Conservation (phyloP, 2,329 filamentous ascomycete species). For the Diplodia intermedia region DNA sequence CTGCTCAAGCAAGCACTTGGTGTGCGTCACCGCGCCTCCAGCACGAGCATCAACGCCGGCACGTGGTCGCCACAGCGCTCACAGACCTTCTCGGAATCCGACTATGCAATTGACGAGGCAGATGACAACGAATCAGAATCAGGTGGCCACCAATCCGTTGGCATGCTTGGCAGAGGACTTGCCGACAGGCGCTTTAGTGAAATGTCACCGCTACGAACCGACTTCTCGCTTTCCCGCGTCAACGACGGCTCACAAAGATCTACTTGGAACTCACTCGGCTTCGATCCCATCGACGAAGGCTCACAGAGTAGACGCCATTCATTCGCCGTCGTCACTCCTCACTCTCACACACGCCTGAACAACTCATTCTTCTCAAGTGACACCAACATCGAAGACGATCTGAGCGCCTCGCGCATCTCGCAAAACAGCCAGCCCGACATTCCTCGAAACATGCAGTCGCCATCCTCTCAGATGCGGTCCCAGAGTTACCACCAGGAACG, state of each 20-base stretch:
- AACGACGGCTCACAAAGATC: slow-evolving; percentile 53
- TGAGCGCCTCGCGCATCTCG: slow-evolving; percentile 15
- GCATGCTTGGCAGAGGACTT: slow-evolving; percentile 20
- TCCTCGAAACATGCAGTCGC: slow-evolving; percentile 14
- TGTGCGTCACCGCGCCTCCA: slow-evolving; percentile 30
- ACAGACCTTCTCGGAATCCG: slow-evolving; percentile 56
- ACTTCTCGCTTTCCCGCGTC: slow-evolving; percentile 40
- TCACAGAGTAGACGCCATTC: slow-evolving; percentile 79
- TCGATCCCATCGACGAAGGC: slow-evolving; percentile 66
- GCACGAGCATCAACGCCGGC: slow-evolving; percentile 32
- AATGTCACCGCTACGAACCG: slow-evolving; percentile 45
- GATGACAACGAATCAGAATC: slow-evolving; percentile 59
- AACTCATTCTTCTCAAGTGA: slow-evolving; percentile 38
- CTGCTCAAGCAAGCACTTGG: slow-evolving; percentile 30
- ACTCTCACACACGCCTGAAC: slow-evolving; percentile 41
- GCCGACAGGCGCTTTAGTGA: slow-evolving; percentile 32
- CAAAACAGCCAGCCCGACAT: slow-evolving; percentile 20
- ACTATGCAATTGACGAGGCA: slow-evolving; percentile 75
- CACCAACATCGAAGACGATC: slow-evolving; percentile 23
- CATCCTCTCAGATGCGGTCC: slow-evolving; percentile 18
- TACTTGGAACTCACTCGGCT: slow-evolving; percentile 72
- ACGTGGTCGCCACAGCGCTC: slow-evolving; percentile 35
- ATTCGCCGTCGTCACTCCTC: slow-evolving; percentile 57
- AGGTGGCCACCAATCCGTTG: slow-evolving; percentile 7
- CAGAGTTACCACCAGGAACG: slow-evolving; percentile 23